Conservation (phyloP, 208 protist genomes). For the Leishmania aethiopica region DNA sequence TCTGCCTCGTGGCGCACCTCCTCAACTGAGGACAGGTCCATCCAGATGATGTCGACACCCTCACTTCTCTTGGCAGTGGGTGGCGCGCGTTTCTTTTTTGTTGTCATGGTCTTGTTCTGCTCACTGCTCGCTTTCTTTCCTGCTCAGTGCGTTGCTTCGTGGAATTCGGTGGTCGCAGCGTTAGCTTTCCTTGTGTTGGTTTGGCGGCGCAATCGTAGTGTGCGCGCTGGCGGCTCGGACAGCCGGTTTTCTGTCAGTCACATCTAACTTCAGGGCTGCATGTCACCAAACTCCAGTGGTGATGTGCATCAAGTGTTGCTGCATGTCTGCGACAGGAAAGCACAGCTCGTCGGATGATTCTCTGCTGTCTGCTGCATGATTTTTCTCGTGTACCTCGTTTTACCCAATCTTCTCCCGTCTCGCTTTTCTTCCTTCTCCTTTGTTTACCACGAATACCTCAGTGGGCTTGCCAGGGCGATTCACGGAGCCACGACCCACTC, state of each 20-base stretch:
- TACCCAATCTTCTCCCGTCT: background rate
- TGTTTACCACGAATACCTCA: background rate
- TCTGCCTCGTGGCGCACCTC: background rate
- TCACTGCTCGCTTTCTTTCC: slow-evolving; percentile 4
- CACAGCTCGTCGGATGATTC: background rate
- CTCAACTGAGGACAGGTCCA: background rate
- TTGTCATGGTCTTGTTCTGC: background rate
- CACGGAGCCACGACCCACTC: background rate
- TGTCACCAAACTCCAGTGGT: background rate
- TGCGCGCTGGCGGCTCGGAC: background rate
- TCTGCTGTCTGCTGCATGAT: background rate
- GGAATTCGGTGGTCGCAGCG: background rate
- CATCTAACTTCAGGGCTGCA: no score
- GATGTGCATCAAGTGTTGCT: background rate
- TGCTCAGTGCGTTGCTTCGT: background rate
- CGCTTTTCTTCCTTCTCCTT: background rate
- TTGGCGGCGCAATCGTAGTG: background rate
- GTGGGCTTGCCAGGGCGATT: background rate
- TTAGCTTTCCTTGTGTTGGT: background rate
- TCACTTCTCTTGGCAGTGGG: background rate
- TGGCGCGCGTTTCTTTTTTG: background rate
- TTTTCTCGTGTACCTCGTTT: background rate
- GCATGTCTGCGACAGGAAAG: background rate
- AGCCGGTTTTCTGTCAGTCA: background rate
- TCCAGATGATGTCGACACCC: background rate